Evolutionary conservation across 441 rosid genomes (phyloP).

Genomic region (Syzygium malaccense): DNA sequence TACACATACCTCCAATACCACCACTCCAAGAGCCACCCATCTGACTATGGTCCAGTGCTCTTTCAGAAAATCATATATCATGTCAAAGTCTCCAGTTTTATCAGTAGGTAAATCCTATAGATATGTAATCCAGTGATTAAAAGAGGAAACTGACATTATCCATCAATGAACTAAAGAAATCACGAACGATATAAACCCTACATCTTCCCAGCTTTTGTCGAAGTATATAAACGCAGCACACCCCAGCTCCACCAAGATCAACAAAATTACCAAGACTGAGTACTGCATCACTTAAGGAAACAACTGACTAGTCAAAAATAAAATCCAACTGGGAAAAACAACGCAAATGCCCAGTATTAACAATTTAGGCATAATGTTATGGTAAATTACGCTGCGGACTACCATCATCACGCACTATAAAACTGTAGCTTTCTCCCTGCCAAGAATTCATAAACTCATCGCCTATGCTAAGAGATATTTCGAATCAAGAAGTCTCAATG

Average conservation of each 20-base stretch:
- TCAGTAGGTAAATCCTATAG: conserved; percentile 81
- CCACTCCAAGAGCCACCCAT: conserved; percentile 95
- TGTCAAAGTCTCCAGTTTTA: conserved; percentile 75
- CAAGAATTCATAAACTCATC: not conserved
- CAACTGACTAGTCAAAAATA: not conserved
- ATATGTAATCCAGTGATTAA: conserved; percentile 1
- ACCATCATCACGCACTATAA: not conserved
- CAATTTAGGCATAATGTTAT: not conserved
- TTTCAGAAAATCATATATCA: conserved; percentile 66
- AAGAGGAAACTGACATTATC: not conserved
- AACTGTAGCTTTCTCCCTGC: not conserved
- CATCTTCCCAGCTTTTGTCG: conserved; percentile 59
- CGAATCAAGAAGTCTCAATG: not conserved
- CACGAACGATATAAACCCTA: conserved; percentile 18
- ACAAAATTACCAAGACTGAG: conserved; percentile 3
- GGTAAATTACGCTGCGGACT: not conserved
- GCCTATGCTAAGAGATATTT: not conserved
- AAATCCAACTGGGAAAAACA: not conserved
- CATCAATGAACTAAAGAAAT: not conserved
- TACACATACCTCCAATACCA: conserved; percentile 71
- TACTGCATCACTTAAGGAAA: conserved; percentile 7
- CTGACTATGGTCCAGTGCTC: conserved; percentile 74
- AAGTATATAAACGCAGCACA: conserved; percentile 13
- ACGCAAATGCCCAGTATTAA: not conserved
- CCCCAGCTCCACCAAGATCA: conserved; percentile 11